phyloP scores from a whole-genome alignment of 805 yeast genomes.

The Cephaloascus albidus region DNA sequence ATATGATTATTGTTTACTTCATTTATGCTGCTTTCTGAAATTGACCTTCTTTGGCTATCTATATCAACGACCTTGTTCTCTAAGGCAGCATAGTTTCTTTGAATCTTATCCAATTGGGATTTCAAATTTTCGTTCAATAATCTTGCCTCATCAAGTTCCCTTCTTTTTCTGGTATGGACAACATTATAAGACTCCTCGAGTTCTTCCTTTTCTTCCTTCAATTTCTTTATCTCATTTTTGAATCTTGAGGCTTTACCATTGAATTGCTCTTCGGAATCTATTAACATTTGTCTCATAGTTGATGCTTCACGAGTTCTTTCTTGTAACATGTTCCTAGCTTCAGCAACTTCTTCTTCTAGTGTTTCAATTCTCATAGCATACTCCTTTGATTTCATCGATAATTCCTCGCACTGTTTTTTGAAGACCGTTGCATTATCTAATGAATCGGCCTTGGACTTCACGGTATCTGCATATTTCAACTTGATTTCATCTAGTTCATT shows the following conservation, averaged over 20 bases:
- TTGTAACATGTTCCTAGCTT: slow-evolving; percentile 60
- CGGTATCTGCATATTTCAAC: slow-evolving; percentile 15
- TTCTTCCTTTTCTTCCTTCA: slow-evolving; percentile 53
- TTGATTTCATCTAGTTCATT: slow-evolving; percentile 19
- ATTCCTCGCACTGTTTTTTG: slow-evolving; percentile 66
- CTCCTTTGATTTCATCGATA: slow-evolving; percentile 60
- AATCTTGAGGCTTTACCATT: slow-evolving; percentile 45
- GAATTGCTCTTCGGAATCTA: slow-evolving; percentile 58
- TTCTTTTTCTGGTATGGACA: slow-evolving; percentile 42
- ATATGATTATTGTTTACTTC: not conserved
- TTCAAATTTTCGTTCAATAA: slow-evolving; percentile 33
- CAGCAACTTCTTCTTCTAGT: slow-evolving; percentile 76
- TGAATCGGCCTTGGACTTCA: slow-evolving; percentile 17
- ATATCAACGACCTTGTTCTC: not conserved
- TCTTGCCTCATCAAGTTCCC: slow-evolving; percentile 55
- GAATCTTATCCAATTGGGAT: slow-evolving; percentile 7
- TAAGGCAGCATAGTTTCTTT: not conserved
- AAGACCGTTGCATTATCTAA: slow-evolving; percentile 23
- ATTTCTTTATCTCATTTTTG: slow-evolving; percentile 36
- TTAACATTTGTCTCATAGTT: slow-evolving; percentile 57
- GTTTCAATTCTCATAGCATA: slow-evolving; percentile 49
- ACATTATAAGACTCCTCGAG: slow-evolving; percentile 44
- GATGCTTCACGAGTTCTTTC: slow-evolving; percentile 76
- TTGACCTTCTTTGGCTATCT: not conserved
- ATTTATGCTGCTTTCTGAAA: slow-evolving; percentile 4